Base-by-base conservation (phyloP, 1,284 basidiomycete species). In the Kwoniella shivajii region DNA sequence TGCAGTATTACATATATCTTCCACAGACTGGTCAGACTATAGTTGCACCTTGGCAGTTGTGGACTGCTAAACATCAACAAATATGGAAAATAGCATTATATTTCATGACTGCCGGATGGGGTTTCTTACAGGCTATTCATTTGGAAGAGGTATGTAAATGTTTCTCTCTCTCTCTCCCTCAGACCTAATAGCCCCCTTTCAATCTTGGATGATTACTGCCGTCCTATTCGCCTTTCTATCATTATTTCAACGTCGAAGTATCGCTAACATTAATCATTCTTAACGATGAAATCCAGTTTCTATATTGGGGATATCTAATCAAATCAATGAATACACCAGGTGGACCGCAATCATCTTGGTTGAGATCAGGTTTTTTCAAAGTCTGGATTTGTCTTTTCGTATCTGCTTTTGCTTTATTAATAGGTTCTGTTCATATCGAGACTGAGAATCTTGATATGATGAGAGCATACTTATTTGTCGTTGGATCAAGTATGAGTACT, bases 221-320 rank as follows among this genome's bases (percentile, higher is more conserved):
- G 29, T 6, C 10, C 39, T 34, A 7, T 20, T 1, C n/a, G 22
- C 11, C 38, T 18, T 16, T 27, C n/a, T 11, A 43, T n/a, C 20
- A n/a, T 14, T 48, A 13, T 30, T 16, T 22, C 24, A n/a, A 18
- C 36, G 26, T 26, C 43, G 30, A 27, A 14, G 24, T 18, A 16
- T 4, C 20, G 41, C 26, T 44, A n/a, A n/a, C 14, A 37, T 37
- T 50, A 16, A 41, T 6, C 20, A 22, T 34, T 30, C 24, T 43
- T 6, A 36, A 10, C 16, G 27, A 4, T 20, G 24, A 18, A 13
- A 6, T n/a, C 13, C 27, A 66, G 67, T 63, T 68, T 56, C 50
- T 68, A 6, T 68, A 66, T 50, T 68, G 67, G 67, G 65, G 58
- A 29, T 67, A 69, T 50, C 57, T 69, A 20, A 67, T 67, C 37